Evolutionary conservation across 164 flowering plant genomes (phyloP).

Genomic region (Litsea cubeba): DNA sequence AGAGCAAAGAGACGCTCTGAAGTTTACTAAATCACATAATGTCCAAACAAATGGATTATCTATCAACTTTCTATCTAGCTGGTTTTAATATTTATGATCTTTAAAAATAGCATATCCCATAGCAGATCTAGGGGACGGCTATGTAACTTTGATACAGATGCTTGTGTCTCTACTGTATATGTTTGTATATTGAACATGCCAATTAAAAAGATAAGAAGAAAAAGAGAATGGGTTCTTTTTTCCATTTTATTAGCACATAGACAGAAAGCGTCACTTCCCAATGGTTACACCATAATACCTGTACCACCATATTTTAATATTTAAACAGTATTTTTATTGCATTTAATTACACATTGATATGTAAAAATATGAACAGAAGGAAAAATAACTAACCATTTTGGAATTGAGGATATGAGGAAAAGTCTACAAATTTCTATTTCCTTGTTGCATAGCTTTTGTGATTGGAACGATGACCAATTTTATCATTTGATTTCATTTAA

Average conservation of each 20-base stretch:
- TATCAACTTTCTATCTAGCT: no score
- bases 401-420: neutral
- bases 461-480: neutral
- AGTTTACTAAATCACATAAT: no score
- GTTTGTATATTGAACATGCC: neutral
- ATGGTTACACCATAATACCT: no score
- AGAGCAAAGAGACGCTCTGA: no score
- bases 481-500: constrained; percentile 2
- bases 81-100: no score
- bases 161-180: neutral
- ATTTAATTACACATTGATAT: neutral
- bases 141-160: neutral
- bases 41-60: no score
- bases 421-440: neutral
- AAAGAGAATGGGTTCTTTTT: no score
- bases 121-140: no score
- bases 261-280: no score
- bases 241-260: no score
- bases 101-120: no score
- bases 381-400: neutral
- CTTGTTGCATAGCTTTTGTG: neutral
- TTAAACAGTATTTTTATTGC: neutral
- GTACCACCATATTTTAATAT: no score
- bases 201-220: neutral
- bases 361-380: neutral